Base-by-base conservation (phyloP, 140 eudicot species). In the Eryngium alpinum region DNA sequence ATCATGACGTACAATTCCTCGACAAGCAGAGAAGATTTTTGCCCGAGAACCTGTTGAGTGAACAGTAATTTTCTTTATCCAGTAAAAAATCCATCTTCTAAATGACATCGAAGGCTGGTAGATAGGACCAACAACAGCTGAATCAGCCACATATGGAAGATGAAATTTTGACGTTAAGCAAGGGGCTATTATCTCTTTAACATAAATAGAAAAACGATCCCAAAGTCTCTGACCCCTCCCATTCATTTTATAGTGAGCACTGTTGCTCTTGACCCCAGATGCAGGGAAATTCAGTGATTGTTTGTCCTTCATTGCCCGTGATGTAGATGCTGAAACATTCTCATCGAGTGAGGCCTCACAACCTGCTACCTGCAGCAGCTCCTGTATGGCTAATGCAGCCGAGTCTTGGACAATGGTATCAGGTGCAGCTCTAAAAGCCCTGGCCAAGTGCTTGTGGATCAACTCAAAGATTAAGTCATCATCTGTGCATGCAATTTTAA, bases 331-430 rank as follows among this genome's bases (percentile, higher is more conserved):
- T 59, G 81, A 80, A 78, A 86, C 87, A 87, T 89, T 92, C 32
- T 89, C 91, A 84, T 90, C 93, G 79, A 93, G 94, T 22, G 97
- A 93, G 31, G 92, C 92, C 79, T 89, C 92, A 88, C 99, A 96
- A 34, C 99, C 99, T 72, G 99, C 99, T 83, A 96, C 79, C 80
- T 96, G 91, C 71, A 96, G 87, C 51, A 96, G 85, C 90, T 96
- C 99, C 86, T 96, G 99, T 81, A 96, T 93, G 65, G 99, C 99
- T 81, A 96, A 80, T 84, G 99, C 99, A 84, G 99, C 99, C 25
- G 92, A 91, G 78, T 93, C 99, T 78, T 93, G 99, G 63, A 96
- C 79, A 59, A 80, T 80, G 38, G 97, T 96, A 86, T 96, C 94
- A 1, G 98, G 97, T 34, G 99, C 99, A 60, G 99, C 94, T 83